Conservation (phyloP, 305 asterid genomes). For the Striga hermonthica region DNA sequence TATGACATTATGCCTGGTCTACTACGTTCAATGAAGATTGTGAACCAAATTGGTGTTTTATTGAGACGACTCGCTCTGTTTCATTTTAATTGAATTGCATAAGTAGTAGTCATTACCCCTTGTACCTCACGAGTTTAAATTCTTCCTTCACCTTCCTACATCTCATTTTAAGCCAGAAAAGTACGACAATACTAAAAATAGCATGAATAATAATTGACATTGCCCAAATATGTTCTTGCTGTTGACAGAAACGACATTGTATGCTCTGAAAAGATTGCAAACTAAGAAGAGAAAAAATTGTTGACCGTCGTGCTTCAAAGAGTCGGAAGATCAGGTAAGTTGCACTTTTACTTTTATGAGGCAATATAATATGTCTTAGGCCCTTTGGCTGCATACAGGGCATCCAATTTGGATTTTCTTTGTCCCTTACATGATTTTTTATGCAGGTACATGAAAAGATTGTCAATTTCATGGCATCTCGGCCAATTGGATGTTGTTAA, state of each 20-base stretch:
- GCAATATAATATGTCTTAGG: no score
- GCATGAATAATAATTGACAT: slow-evolving; percentile 1
- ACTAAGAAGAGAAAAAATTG: slow-evolving; percentile 79
- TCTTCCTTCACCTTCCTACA: not conserved
- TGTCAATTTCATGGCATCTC: slow-evolving; percentile 87
- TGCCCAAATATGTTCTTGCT: slow-evolving; percentile 5
- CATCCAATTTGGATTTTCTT: slow-evolving; percentile 1
- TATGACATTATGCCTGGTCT: no score
- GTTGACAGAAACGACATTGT: slow-evolving; percentile 61
- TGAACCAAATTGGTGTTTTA: no score
- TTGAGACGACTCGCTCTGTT: no score
- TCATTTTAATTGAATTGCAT: no score
- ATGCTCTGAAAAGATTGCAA: slow-evolving; percentile 70
- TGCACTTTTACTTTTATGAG: no score
- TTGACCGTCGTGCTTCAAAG: slow-evolving; percentile 89
- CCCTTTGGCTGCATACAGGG: no score
- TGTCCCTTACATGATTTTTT: not conserved
- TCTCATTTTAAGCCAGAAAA: not conserved
- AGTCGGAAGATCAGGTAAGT: slow-evolving; percentile 87
- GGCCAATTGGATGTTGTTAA: no score
- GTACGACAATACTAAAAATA: not conserved
- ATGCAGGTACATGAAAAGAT: slow-evolving; percentile 90
- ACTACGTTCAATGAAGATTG: no score
- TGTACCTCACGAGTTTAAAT: not conserved
- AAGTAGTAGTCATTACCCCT: no score